phyloP scores from a whole-genome alignment of 2,329 filamentous ascomycete genomes.

The Aspergillus tamarii region DNA sequence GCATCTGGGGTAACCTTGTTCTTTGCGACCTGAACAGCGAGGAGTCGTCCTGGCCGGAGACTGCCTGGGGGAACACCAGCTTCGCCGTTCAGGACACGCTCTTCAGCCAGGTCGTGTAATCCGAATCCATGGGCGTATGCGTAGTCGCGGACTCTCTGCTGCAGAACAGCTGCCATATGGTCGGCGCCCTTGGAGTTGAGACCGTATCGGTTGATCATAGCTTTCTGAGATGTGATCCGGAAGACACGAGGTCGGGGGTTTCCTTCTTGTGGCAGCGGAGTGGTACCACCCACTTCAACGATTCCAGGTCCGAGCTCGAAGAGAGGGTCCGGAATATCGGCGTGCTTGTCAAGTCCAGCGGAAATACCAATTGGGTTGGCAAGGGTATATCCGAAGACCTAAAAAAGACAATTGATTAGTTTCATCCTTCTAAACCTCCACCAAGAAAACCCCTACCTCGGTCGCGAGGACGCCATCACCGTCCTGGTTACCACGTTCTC shows the following conservation, averaged over 20 bases:
- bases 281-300: constrained; percentile 91
- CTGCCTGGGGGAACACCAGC: constrained; percentile 81
- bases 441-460: constrained; percentile 41
- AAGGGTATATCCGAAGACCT: constrained; percentile 76
- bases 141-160: constrained; percentile 76
- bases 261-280: constrained; percentile 81
- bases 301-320: constrained; percentile 83
- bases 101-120: constrained; percentile 64
- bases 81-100: constrained; percentile 74
- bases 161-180: constrained; percentile 76
- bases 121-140: constrained; percentile 72
- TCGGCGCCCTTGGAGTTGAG: constrained; percentile 92
- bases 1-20: constrained; percentile 88
- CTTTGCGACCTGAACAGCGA: constrained; percentile 94
- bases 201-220: constrained; percentile 93
- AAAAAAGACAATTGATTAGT: not conserved
- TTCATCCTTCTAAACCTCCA: not conserved
- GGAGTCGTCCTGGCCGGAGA: constrained; percentile 71
- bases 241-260: constrained; percentile 90
- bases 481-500: constrained; percentile 72
- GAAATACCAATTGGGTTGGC: constrained; percentile 90
- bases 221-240: constrained; percentile 78
- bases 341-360: constrained; percentile 95
- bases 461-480: constrained; percentile 57
- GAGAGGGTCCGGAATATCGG: constrained; percentile 80